A percentile compares a stretch with the other conserved stretches of the same genome.
Evolutionary conservation across 2,329 filamentous ascomycete species (phyloP).

Genomic region (Diaporthe vaccinii): DNA sequence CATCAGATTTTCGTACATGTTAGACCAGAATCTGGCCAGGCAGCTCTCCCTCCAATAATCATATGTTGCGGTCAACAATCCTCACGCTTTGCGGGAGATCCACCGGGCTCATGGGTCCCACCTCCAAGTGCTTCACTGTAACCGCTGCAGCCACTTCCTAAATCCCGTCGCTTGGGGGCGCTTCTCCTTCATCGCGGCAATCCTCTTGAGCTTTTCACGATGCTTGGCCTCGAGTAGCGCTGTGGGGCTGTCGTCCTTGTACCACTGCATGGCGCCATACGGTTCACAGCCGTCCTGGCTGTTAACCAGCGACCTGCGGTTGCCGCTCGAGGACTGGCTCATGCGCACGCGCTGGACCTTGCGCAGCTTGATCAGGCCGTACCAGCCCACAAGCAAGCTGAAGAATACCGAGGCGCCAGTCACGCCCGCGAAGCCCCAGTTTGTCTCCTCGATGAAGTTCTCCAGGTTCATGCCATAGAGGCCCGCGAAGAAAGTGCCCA

Average conservation of each 20-base stretch:
- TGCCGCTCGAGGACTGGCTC: conserved; percentile 50
- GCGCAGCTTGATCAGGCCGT: conserved; percentile 85
- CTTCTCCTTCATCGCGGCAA: conserved; percentile 62
- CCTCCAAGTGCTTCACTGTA: conserved; percentile 17
- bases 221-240: conserved; percentile 67
- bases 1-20: conserved; percentile 29
- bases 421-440: conserved; percentile 86
- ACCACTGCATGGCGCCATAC: conserved; percentile 52
- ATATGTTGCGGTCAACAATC: background rate
- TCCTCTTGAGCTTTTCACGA: conserved; percentile 66
- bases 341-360: conserved; percentile 91
- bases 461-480: conserved; percentile 99
- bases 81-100: background rate
- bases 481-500: conserved; percentile 95
- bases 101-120: background rate
- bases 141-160: conserved; percentile 49
- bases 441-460: conserved; percentile 96
- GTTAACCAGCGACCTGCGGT: conserved; percentile 14
- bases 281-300: conserved; percentile 26
- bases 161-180: conserved; percentile 44
- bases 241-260: conserved; percentile 63
- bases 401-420: conserved; percentile 78
- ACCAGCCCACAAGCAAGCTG: conserved; percentile 83
- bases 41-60: conserved; percentile 1
- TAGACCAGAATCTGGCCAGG: background rate